A percentile compares a stretch with the other conserved stretches of the same genome.
These are phyloP conservation scores for Aspergillus tanneri DNA, from an alignment of 2,329 filamentous ascomycete genomes.

Conservation along the genomic window DNA sequence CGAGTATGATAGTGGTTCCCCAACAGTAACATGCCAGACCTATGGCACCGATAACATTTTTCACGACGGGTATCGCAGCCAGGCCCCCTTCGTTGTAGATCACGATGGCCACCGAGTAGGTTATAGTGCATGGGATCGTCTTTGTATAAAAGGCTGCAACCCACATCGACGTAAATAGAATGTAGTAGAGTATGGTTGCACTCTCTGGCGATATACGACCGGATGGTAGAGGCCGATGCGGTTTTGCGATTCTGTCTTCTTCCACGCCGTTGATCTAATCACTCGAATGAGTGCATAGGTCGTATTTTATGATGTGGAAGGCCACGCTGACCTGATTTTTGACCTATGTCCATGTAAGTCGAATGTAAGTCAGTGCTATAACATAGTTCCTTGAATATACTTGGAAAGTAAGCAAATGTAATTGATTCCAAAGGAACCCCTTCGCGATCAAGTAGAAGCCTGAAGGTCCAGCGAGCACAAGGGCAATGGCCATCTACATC, in stretches of 20 bases:
- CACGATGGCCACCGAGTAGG: slow-evolving; percentile 1
- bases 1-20: slow-evolving; percentile 3
- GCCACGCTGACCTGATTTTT: slow-evolving; percentile 1
- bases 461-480: slow-evolving; percentile 3
- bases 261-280: slow-evolving; percentile 5
- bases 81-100: slow-evolving; percentile 2
- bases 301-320: background rate
- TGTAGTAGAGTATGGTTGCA: background rate
- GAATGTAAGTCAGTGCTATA: background rate
- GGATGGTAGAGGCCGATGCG: slow-evolving; percentile 3
- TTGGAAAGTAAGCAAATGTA: slow-evolving; percentile 4
- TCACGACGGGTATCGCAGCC: background rate
- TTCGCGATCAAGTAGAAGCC: background rate
- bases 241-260: slow-evolving; percentile 3
- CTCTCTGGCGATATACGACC: background rate
- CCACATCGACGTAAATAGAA: slow-evolving; percentile 3
- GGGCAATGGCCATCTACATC: slow-evolving; percentile 1
- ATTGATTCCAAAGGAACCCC: background rate
- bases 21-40: slow-evolving; percentile 4
- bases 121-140: background rate
- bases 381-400: background rate
- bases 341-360: background rate
- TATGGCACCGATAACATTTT: slow-evolving; percentile 2
- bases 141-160: background rate
- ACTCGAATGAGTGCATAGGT: background rate